Percentiles rank a stretch among this genome's conserved stretches.
Conservation (phyloP, 2,329 filamentous ascomycete genomes). For the Apiospora saccharicola region DNA sequence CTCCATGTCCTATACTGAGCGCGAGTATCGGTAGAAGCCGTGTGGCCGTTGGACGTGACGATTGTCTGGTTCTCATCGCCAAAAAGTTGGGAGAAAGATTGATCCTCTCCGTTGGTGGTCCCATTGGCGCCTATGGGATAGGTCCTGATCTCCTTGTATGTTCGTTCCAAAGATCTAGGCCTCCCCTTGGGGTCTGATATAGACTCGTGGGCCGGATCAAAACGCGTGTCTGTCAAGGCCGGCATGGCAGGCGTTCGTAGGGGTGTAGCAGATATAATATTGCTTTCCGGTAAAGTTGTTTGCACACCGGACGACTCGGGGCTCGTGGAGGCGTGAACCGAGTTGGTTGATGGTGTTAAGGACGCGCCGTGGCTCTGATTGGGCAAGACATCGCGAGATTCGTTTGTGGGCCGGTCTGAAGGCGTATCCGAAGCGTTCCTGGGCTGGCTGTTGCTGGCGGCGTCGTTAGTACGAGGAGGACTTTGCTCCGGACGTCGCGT, state of each 20-base stretch:
- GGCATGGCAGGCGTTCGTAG: constrained; percentile 38
- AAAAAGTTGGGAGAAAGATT: constrained; percentile 39
- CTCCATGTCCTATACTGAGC: constrained; percentile 47
- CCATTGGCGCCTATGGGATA: constrained; percentile 40
- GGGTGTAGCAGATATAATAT: constrained; percentile 30
- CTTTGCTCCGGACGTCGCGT: constrained; percentile 38
- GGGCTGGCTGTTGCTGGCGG: constrained; percentile 31
- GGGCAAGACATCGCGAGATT: constrained; percentile 45
- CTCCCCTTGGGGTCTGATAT: constrained; percentile 38
- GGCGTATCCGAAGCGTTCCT: constrained; percentile 33
- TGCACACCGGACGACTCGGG: neutral
- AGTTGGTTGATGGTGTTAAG: constrained; percentile 46
- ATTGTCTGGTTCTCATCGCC: constrained; percentile 27
- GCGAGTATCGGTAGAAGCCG: constrained; percentile 36
- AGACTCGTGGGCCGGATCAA: neutral
- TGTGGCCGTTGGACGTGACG: constrained; percentile 33
- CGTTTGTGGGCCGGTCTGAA: constrained; percentile 32
- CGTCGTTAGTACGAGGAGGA: constrained; percentile 32
- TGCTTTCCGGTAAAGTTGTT: constrained; percentile 36
- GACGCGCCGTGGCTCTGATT: constrained; percentile 43
- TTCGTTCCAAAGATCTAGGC: constrained; percentile 52
- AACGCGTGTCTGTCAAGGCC: constrained; percentile 34
- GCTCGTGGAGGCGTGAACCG: constrained; percentile 38
- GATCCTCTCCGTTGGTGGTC: constrained; percentile 26
- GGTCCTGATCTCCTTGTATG: constrained; percentile 48